Base-by-base conservation (phyloP, 2,329 filamentous ascomycete species). In the Alternaria atra region DNA sequence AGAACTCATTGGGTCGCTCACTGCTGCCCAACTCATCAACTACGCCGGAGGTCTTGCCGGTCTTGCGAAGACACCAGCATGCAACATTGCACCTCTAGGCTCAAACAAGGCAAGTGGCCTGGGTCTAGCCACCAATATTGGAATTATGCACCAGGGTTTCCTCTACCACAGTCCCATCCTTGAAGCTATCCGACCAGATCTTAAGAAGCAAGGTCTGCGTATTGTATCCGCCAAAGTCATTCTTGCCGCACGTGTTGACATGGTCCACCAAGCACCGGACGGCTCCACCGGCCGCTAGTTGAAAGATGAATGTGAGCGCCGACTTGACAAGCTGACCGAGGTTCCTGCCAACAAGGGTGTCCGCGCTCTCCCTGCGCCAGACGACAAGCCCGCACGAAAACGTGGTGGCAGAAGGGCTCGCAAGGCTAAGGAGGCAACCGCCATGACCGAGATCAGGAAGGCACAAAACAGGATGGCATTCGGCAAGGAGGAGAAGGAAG, bases 401-500 rank as follows among this genome's bases (percentile, higher is more conserved):
- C 91, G 95, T 66, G 95, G 95, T 78, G 95, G 95, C 52, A 86
- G 94, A 56, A 86, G 93, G 67, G 95, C 94, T 10, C 85, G 95
- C 58, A 97, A 97, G 79, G 94, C 94, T 61, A 99, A 99, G 85
- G 95, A 97, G 79, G 94, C 94, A 4, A 92, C 92, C 6, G 94
- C 95, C 61, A 97, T 97, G 93, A 99, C 95, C 0, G 95, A 99
- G 56, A 84, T 99, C 30, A 90, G 94, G 67, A 97, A 98, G 79
- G 93, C 93, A 5, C 95, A 98, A 80, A 99, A 99, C 81, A 88
- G 95, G 55, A 90, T 99, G 87, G 93, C 90, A 0, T 99, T 99
- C 74, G 94, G 94, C 60, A 95, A 97, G 77, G 94, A 98, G 79
- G 95, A 99, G 80, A 90, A 89, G 71, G 95, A 99, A 79, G 90